Percentiles rank a stretch among this genome's conserved stretches.
phyloP scores from a whole-genome alignment of 495 filamentous ascomycete species.

The Hypoxylon perforatum region DNA sequence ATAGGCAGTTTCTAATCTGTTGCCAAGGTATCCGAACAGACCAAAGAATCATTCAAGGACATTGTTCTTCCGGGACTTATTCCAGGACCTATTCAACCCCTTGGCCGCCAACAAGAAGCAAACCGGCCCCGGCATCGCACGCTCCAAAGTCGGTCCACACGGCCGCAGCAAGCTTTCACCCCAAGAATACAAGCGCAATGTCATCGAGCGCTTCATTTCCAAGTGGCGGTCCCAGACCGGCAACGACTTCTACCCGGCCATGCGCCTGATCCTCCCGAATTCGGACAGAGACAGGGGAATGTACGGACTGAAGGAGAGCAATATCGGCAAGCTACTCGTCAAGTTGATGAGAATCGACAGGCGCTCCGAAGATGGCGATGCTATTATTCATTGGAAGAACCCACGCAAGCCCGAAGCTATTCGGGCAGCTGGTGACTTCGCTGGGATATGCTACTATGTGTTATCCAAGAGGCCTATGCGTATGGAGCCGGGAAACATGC shows the following conservation, averaged over 20 bases:
- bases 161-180: conserved; percentile 72
- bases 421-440: conserved; percentile 87
- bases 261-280: conserved; percentile 91
- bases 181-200: conserved; percentile 81
- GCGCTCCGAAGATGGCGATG: conserved; percentile 87
- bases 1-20: conserved; percentile 41
- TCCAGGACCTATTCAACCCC: conserved; percentile 83
- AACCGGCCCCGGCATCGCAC: conserved; percentile 61
- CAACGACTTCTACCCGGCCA: conserved; percentile 90
- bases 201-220: conserved; percentile 90
- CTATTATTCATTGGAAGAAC: conserved; percentile 91
- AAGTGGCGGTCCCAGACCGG: conserved; percentile 90
- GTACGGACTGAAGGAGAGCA: conserved; percentile 95
- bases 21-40: conserved; percentile 79
- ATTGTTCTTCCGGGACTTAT: conserved; percentile 84
- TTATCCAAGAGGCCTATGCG: conserved; percentile 86
- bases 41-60: conserved; percentile 83
- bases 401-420: conserved; percentile 73
- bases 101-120: conserved; percentile 86
- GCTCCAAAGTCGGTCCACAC: conserved; percentile 67
- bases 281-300: conserved; percentile 93
- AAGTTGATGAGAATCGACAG: conserved; percentile 93
- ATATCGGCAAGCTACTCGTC: conserved; percentile 87
- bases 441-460: conserved; percentile 85
- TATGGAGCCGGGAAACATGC: conserved; percentile 77